Conservation (phyloP, 2,329 filamentous ascomycete genomes). For the Niveomyces coronatus region DNA sequence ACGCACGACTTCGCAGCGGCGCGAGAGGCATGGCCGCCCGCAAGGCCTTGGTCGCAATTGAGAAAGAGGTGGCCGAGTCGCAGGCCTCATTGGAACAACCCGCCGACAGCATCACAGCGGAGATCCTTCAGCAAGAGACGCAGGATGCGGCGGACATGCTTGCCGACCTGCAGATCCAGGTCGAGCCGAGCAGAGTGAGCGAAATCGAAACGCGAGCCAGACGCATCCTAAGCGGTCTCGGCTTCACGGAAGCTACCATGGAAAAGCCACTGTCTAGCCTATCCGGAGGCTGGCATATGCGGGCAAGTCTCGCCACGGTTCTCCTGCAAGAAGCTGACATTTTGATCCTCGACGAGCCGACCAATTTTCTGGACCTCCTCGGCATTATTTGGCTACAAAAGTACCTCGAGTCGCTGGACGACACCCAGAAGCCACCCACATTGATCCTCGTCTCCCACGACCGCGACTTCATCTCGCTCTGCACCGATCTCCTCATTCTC, state of each 20-base stretch:
- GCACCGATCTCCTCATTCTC: slow-evolving; percentile 68
- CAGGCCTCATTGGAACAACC: slow-evolving; percentile 39
- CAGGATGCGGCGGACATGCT: slow-evolving; percentile 61
- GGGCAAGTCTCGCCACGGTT: slow-evolving; percentile 52
- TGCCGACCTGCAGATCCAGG: slow-evolving; percentile 54
- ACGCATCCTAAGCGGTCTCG: slow-evolving; percentile 56
- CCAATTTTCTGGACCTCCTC: slow-evolving; percentile 74
- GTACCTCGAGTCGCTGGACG: slow-evolving; percentile 51
- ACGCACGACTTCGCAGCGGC: slow-evolving; percentile 64
- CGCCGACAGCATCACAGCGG: slow-evolving; percentile 44
- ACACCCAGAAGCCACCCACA: slow-evolving; percentile 46
- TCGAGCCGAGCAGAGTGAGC: slow-evolving; percentile 55
- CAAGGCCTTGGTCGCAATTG: slow-evolving; percentile 61
- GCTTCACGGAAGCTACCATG: slow-evolving; percentile 55
- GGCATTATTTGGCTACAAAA: slow-evolving; percentile 79
- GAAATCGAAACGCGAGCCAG: slow-evolving; percentile 57
- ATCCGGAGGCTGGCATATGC: slow-evolving; percentile 71
- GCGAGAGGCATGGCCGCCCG: slow-evolving; percentile 63
- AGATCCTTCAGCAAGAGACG: slow-evolving; percentile 51
- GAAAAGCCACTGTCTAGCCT: slow-evolving; percentile 51
- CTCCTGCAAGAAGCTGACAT: slow-evolving; percentile 67
- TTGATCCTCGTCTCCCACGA: slow-evolving; percentile 78
- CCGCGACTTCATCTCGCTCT: slow-evolving; percentile 65
- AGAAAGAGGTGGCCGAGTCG: slow-evolving; percentile 54
- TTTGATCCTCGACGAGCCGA: slow-evolving; percentile 76